Conservation (phyloP, 768 basidiomycete species). For the Boletus fagicola region DNA sequence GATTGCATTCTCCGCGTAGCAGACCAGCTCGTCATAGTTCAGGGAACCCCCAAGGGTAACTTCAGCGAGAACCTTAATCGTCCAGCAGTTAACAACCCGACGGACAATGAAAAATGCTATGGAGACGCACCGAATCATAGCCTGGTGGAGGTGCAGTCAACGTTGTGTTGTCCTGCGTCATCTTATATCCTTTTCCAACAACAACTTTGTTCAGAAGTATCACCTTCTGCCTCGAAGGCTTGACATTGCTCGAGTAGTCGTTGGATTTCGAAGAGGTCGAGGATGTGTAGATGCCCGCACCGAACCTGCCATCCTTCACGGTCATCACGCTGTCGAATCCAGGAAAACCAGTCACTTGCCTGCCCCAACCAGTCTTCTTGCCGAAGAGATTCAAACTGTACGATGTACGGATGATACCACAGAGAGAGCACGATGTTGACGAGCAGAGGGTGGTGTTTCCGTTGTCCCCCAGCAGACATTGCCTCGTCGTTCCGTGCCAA, state of each 20-base stretch:
- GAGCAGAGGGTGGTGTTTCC: slow-evolving; percentile 52
- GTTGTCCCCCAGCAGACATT: slow-evolving; percentile 63
- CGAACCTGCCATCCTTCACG: slow-evolving; percentile 45
- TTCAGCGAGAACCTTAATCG: slow-evolving; percentile 61
- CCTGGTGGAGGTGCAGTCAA: slow-evolving; percentile 60
- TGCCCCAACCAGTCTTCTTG: slow-evolving; percentile 72
- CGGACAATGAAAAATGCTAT: background rate
- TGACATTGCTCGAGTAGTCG: slow-evolving; percentile 64
- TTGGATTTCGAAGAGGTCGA: slow-evolving; percentile 82
- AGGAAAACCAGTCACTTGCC: slow-evolving; percentile 35
- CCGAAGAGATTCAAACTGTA: slow-evolving; percentile 63
- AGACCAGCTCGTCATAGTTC: slow-evolving; percentile 71
- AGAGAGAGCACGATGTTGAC: slow-evolving; percentile 59
- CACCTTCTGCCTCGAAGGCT: slow-evolving; percentile 53
- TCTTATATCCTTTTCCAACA: slow-evolving; percentile 67
- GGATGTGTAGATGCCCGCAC: slow-evolving; percentile 70
- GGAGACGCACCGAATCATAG: slow-evolving; percentile 58
- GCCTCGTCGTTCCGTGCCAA: slow-evolving; percentile 70
- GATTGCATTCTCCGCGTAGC: slow-evolving; percentile 70
- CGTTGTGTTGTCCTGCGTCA: slow-evolving; percentile 54
- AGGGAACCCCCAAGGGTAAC: slow-evolving; percentile 52
- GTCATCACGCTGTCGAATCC: slow-evolving; percentile 2
- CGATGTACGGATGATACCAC: slow-evolving; percentile 61
- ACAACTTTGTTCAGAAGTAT: slow-evolving; percentile 75
- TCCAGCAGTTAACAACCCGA: slow-evolving; percentile 1